Conservation (phyloP, 257 asterid species). For the Cruciata laevipes region DNA sequence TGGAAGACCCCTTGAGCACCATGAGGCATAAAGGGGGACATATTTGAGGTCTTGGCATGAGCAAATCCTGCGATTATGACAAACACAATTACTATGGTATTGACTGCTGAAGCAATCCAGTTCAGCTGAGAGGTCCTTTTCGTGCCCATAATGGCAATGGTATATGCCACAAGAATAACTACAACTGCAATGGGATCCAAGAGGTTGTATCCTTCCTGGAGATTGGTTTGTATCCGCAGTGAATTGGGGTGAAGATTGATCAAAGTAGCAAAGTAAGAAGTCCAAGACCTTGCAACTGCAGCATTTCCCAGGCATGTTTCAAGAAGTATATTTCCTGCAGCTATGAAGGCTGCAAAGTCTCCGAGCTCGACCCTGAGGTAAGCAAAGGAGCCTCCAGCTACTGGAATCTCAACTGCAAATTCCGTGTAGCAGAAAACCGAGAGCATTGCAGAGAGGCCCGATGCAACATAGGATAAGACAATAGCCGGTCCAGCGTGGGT, state of each 20-base stretch:
- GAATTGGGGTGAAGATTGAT: constrained; percentile 26
- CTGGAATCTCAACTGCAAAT: constrained; percentile 32
- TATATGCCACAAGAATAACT: constrained; percentile 18
- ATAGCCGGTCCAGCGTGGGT: constrained; percentile 31
- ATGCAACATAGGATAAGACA: constrained; percentile 22
- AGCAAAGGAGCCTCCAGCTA: constrained; percentile 37
- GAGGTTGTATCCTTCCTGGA: constrained; percentile 25
- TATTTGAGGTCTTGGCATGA: constrained; percentile 24
- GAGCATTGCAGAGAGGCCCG: constrained; percentile 29
- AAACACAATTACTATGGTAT: constrained; percentile 22
- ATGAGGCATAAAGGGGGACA: constrained; percentile 25
- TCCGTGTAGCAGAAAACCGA: constrained; percentile 29
- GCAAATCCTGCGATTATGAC: constrained; percentile 28
- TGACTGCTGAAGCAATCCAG: constrained; percentile 26
- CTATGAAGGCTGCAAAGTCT: constrained; percentile 28
- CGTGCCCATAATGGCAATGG: constrained; percentile 21
- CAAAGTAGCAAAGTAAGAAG: constrained; percentile 32
- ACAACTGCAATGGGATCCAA: constrained; percentile 31
- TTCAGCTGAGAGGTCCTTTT: constrained; percentile 26
- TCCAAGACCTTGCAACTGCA: constrained; percentile 32
- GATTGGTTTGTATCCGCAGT: constrained; percentile 20
- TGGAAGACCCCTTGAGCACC: constrained; percentile 25
- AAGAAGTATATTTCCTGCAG: constrained; percentile 33
- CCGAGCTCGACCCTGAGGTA: constrained; percentile 33
- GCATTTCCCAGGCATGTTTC: constrained; percentile 27